phyloP scores from a whole-genome alignment of 2,329 filamentous ascomycete genomes.

The Xylariaceae sp. region DNA sequence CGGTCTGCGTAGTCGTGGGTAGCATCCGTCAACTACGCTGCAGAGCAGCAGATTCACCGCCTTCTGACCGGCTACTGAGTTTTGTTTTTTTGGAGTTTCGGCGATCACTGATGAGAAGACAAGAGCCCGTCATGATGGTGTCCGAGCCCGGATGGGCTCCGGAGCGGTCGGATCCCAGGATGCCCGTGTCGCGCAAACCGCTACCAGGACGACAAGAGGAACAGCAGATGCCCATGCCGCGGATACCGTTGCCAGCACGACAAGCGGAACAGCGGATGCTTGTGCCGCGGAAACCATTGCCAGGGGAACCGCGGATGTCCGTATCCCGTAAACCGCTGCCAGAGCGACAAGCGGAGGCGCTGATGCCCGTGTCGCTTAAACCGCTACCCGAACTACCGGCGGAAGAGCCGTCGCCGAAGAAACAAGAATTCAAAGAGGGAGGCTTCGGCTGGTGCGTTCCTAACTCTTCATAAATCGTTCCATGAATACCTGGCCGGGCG shows the following conservation, averaged over 20 bases:
- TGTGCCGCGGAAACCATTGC: no score
- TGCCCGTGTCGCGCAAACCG: constrained; percentile 1
- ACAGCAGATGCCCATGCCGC: no score
- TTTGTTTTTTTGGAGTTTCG: not conserved
- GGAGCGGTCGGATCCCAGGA: not conserved
- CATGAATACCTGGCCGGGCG: not conserved
- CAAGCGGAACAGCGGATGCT: no score
- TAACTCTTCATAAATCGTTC: not conserved
- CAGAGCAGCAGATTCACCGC: not conserved
- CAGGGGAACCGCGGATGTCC: no score
- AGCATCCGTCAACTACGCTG: not conserved
- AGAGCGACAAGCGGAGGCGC: no score
- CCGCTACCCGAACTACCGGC: no score
- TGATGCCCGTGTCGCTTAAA: no score
- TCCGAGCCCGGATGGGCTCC: constrained; percentile 8
- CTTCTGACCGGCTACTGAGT: not conserved
- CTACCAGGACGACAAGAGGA: no score
- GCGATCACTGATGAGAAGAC: not conserved
- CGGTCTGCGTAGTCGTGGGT: no score
- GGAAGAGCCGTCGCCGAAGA: constrained; percentile 42
- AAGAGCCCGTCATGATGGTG: constrained; percentile 6
- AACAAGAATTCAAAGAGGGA: constrained; percentile 46
- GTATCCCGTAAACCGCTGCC: not conserved
- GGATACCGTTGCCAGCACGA: no score
- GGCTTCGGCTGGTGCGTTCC: constrained; percentile 55